Percentiles rank a stretch among this genome's conserved stretches.
These are phyloP conservation scores for Melaleuca alternifolia DNA, from an alignment of 345 rosid species.

Conservation along the genomic window DNA sequence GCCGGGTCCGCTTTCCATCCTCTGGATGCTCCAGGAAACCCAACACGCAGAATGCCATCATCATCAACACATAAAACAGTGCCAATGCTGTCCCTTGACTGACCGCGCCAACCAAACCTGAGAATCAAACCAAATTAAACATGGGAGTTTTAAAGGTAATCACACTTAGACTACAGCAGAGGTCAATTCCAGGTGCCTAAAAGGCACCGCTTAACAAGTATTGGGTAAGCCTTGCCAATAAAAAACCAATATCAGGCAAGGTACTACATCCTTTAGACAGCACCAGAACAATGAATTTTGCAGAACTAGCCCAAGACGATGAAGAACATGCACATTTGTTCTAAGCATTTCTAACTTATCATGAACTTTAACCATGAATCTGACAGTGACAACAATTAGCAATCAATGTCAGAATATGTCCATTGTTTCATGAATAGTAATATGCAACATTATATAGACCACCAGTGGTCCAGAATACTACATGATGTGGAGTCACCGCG, in stretches of 20 bases:
- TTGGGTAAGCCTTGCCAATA: background rate
- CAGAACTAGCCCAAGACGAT: background rate
- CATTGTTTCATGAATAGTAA: background rate
- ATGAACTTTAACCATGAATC: background rate
- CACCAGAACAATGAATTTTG: background rate
- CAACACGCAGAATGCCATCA: slow-evolving; percentile 98
- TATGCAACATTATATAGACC: background rate
- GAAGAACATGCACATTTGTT: background rate
- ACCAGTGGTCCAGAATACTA: background rate
- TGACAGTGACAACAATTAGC: background rate
- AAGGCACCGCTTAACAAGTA: background rate
- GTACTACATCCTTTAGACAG: background rate
- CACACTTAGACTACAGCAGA: background rate
- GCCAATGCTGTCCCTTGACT: slow-evolving; percentile 83
- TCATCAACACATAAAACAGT: slow-evolving; percentile 97
- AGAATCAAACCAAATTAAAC: slow-evolving; percentile 6
- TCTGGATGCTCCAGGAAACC: slow-evolving; percentile 98
- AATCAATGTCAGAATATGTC: background rate
- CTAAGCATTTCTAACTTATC: background rate
- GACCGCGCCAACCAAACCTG: slow-evolving; percentile 97
- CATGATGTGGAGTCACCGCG: background rate
- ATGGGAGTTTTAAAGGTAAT: background rate
- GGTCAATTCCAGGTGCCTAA: background rate
- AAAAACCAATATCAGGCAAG: background rate
- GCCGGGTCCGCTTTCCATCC: slow-evolving; percentile 99